Percentiles rank a stretch among this genome's conserved stretches.
Conservation (phyloP, 1,284 basidiomycete genomes). For the Clitocybe nebularis region DNA sequence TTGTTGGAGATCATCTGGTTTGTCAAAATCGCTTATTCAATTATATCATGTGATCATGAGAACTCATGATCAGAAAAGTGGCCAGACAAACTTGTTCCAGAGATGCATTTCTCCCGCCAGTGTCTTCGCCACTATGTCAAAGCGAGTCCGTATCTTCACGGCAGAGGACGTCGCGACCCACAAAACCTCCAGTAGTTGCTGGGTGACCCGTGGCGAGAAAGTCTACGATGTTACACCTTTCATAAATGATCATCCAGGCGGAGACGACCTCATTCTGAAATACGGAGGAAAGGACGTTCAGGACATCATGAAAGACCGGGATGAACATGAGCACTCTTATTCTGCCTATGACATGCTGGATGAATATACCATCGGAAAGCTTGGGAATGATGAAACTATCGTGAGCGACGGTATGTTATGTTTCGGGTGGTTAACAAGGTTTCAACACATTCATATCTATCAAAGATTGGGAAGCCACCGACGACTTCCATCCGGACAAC, state of each 20-base stretch:
- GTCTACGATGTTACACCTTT: conserved; percentile 81
- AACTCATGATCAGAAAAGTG: conserved; percentile 13
- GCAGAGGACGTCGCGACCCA: conserved; percentile 67
- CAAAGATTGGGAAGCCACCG: conserved; percentile 80
- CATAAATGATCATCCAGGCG: conserved; percentile 80
- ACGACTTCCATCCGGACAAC: conserved; percentile 87
- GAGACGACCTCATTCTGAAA: conserved; percentile 78
- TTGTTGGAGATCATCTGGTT: too few species aligned
- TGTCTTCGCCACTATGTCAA: conserved; percentile 43
- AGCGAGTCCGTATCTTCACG: conserved; percentile 69
- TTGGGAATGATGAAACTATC: conserved; percentile 73
- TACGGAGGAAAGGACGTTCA: conserved; percentile 86
- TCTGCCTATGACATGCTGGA: conserved; percentile 91
- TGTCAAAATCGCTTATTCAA: not conserved
- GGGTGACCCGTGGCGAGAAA: conserved; percentile 69
- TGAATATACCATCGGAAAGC: conserved; percentile 79
- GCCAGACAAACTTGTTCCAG: conserved; percentile 13
- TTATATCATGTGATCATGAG: conserved; percentile 6
- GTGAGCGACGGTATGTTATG: conserved; percentile 70
- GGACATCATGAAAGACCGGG: conserved; percentile 75
- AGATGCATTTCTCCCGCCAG: conserved; percentile 1
- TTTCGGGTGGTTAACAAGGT: not conserved
- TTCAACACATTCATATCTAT: not conserved
- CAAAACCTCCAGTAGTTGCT: conserved; percentile 57
- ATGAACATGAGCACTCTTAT: conserved; percentile 92